Percentiles rank a stretch among this genome's conserved stretches.
phyloP scores from a whole-genome alignment of 306 rosid genomes.

The Quercus ilex region DNA sequence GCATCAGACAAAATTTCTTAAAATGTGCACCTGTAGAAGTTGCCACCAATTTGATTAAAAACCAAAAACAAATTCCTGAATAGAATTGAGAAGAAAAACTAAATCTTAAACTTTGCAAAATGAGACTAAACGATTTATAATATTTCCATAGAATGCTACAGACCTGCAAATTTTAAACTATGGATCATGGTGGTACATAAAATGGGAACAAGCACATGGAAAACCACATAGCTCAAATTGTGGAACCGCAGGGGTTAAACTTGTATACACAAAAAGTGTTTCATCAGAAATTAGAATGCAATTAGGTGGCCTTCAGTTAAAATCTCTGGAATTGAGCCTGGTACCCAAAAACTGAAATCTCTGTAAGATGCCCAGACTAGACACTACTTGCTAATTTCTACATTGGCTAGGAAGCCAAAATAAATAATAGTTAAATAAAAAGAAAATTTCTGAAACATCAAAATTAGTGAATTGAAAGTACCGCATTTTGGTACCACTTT shows the following conservation, averaged over 20 bases:
- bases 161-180: no score
- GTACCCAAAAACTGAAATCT: not conserved
- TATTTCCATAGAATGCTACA: no score
- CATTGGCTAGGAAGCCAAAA: no score
- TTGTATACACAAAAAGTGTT: not conserved
- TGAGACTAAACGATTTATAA: no score
- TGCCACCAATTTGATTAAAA: conserved; percentile 15
- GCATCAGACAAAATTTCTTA: conserved; percentile 98
- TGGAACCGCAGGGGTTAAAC: not conserved
- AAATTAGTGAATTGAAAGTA: not conserved
- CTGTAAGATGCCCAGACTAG: not conserved
- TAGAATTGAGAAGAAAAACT: no score
- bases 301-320: not conserved
- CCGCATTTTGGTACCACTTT: not conserved
- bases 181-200: no score
- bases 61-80: conserved; percentile 4
- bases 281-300: not conserved
- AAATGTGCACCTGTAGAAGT: conserved; percentile 81
- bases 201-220: no score
- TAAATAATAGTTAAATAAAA: no score
- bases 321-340: not conserved
- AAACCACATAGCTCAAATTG: not conserved
- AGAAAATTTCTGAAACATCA: no score
- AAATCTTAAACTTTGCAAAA: no score
- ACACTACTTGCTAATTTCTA: not conserved